Percentiles rank a stretch among this genome's conserved stretches.
phyloP scores from a whole-genome alignment of 1,284 basidiomycete species.

The Abortiporus biennis region DNA sequence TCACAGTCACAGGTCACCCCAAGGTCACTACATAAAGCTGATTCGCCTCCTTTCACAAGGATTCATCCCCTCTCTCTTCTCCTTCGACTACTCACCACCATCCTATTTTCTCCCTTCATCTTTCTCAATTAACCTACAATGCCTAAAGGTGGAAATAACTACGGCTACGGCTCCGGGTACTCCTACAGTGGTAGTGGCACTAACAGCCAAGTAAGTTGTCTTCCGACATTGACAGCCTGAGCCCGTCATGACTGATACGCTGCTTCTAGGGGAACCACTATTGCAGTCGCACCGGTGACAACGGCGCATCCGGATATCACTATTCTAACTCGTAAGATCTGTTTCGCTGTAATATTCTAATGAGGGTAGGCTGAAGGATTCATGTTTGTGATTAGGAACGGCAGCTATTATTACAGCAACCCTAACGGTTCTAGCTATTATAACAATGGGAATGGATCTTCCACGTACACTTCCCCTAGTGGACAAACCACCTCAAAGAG shows the following conservation, averaged over 20 bases:
- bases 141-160: constrained; percentile 5
- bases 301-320: constrained; percentile 20
- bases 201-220: constrained; percentile 17
- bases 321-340: constrained; percentile 22
- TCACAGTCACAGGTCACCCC: no score
- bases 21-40: no score
- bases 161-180: constrained; percentile 12
- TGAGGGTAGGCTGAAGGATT: no score
- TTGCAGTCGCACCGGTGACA: constrained; percentile 17
- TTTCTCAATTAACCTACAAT: no score
- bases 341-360: not conserved
- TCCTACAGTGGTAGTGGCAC: constrained; percentile 16
- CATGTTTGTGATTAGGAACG: constrained; percentile 13
- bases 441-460: constrained; percentile 17
- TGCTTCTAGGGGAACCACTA: constrained; percentile 21
- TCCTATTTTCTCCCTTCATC: no score
- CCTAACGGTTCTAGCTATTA: constrained; percentile 21
- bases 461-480: constrained; percentile 14
- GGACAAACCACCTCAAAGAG: constrained; percentile 10
- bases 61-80: no score
- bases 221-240: not conserved
- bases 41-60: no score
- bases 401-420: constrained; percentile 22
- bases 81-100: no score
- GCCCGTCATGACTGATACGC: not conserved